Evolutionary conservation across 768 basidiomycete species (phyloP), one percentile per base, ranked within the genome.

Genomic region (Auriscalpium vulgare): DNA sequence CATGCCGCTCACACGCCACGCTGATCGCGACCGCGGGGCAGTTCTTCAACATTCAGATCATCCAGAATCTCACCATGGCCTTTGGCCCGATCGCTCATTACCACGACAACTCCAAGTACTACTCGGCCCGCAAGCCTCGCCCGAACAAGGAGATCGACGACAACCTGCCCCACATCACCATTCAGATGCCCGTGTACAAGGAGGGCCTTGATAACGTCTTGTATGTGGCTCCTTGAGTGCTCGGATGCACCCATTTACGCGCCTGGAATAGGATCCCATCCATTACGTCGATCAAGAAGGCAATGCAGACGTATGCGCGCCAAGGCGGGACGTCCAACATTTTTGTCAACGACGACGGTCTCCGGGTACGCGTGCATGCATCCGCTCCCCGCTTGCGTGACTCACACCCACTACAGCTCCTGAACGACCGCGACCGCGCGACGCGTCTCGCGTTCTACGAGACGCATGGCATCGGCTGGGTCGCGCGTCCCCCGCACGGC

Each of bases 321-420:
- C 83, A 84, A 61, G 83, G 83, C n/a, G 83, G 83, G 2, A 76
- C 77, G 0, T 78, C 77, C 51, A 74, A 74, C 16, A 81, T 84
- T 59, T 72, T 84, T 58, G 70, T 84, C 50, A 83, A 82, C 57
- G 83, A 85, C 55, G 83, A 85, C 60, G 83, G 83, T 58, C 67
- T 84, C 59, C 79, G 82, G 49, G 68, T 79, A 34, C 23, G 54
- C 50, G 29, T 44, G 29, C 17, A 37, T 5, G 10, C 16, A 43
- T 47, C 7, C 16, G 4, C 45, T 21, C 11, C 44, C 17, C n/a
- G 4, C 44, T 19, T 17, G 29, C 47, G 14, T 8, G 3, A 17
- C 35, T 54, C 23, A 47, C 50, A n/a, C 13, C 14, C 37, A 17
- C 34, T n/a, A 23, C 59, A 69, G 61, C 57, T 67, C 14, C 67